These are phyloP conservation scores for Helotiales sp. DNA, from an alignment of 2,329 filamentous ascomycete species.

Conservation along the genomic window DNA sequence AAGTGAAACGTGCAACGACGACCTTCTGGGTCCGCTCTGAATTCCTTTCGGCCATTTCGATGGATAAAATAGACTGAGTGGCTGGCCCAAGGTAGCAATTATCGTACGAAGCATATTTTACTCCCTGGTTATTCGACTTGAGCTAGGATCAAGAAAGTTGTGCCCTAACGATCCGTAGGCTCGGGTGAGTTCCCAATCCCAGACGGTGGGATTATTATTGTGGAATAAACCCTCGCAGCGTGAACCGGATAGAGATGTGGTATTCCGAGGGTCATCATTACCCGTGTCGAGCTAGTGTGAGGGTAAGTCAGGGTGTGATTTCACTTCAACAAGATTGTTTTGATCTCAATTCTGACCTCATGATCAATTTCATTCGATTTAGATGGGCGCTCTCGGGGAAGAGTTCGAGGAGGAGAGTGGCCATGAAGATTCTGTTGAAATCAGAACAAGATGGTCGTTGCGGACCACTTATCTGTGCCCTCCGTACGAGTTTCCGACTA, in stretches of 20 bases:
- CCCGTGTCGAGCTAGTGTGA: background rate
- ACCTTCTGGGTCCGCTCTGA: background rate
- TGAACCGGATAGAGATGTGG: background rate
- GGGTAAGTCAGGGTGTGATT: background rate
- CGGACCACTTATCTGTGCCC: background rate
- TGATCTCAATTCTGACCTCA: slow-evolving; percentile 7
- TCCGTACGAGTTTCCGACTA: background rate
- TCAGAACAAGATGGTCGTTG: background rate
- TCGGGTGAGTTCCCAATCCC: background rate
- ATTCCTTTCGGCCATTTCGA: background rate
- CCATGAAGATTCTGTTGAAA: background rate
- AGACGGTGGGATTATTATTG: background rate
- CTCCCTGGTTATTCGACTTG: background rate
- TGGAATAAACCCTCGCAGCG: no score
- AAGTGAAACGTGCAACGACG: background rate
- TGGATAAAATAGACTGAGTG: background rate
- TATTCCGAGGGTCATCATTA: background rate
- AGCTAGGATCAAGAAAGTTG: background rate
- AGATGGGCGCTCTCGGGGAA: background rate
- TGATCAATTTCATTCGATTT: background rate
- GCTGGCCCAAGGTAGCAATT: background rate
- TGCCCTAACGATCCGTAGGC: background rate
- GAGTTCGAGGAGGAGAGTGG: background rate
- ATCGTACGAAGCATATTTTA: background rate
- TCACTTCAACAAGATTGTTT: background rate